These are phyloP conservation scores for Aurinia saxatilis DNA, from an alignment of 345 rosid genomes.

Conservation along the genomic window DNA sequence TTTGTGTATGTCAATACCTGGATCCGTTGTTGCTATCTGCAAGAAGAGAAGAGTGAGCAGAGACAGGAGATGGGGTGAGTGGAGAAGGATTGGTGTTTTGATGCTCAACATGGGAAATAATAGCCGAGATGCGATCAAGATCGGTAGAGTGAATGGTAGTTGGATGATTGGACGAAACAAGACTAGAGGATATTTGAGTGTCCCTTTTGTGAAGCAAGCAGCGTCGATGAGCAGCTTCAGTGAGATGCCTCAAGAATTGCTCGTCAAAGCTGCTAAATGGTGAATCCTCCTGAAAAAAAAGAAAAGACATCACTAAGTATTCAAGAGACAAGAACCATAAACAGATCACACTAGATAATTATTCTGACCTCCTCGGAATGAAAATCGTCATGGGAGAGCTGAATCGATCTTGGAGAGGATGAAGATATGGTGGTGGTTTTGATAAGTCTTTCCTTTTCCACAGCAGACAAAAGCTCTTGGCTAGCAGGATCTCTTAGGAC, in stretches of 20 bases:
- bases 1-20: conserved; percentile 36
- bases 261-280: conserved; percentile 53
- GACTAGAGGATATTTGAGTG: conserved; percentile 35
- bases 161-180: conserved; percentile 31
- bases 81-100: conserved; percentile 25
- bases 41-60: too few species aligned
- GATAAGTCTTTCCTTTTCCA: conserved; percentile 47
- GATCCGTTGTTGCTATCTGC: conserved; percentile 31
- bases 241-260: conserved; percentile 52
- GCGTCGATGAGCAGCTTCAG: conserved; percentile 49
- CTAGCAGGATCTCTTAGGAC: conserved; percentile 60
- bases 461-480: conserved; percentile 78
- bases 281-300: conserved; percentile 38
- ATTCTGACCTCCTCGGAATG: conserved; percentile 45
- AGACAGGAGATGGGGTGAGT: conserved; percentile 32
- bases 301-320: too few species aligned
- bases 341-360: background rate
- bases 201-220: conserved; percentile 51
- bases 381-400: conserved; percentile 32
- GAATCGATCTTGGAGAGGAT: conserved; percentile 20
- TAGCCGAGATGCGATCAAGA: conserved; percentile 4
- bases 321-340: too few species aligned
- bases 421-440: conserved; percentile 39
- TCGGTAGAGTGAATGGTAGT: conserved; percentile 27
- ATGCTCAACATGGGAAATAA: conserved; percentile 1